These are phyloP conservation scores for Polyplosphaeria fusca DNA, from an alignment of 495 filamentous ascomycete species.

Conservation along the genomic window DNA sequence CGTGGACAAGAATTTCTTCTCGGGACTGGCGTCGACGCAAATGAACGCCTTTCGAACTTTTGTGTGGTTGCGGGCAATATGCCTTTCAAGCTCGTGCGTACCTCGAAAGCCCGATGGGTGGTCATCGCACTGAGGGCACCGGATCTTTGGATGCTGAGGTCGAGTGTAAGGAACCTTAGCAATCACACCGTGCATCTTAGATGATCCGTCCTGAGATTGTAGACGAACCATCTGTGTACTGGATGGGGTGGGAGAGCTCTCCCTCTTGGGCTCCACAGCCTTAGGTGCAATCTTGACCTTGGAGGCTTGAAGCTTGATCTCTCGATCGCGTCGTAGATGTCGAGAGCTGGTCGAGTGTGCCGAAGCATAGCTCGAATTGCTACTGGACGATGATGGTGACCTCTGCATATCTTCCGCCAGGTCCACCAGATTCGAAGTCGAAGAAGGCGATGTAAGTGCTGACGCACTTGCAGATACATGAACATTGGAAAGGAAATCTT, in stretches of 20 bases:
- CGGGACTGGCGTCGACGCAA: slow-evolving; percentile 62
- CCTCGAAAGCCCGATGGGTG: slow-evolving; percentile 87
- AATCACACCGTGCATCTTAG: slow-evolving; percentile 61
- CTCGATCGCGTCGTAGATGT: slow-evolving; percentile 30
- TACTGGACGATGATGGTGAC: slow-evolving; percentile 26
- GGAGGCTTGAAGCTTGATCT: slow-evolving; percentile 26
- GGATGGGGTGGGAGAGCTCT: slow-evolving; percentile 27
- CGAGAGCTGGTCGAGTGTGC: slow-evolving; percentile 25
- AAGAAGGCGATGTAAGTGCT: slow-evolving; percentile 21
- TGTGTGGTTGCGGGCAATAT: slow-evolving; percentile 77
- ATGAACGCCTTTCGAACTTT: slow-evolving; percentile 74
- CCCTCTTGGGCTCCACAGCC: slow-evolving; percentile 13
- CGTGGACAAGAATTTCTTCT: slow-evolving; percentile 64
- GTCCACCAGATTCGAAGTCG: slow-evolving; percentile 17
- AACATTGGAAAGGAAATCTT: slow-evolving; percentile 19
- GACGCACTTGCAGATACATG: slow-evolving; percentile 23
- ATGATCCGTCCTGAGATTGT: slow-evolving; percentile 56
- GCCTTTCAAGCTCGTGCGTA: slow-evolving; percentile 87
- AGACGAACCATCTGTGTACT: slow-evolving; percentile 54
- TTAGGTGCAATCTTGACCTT: slow-evolving; percentile 30
- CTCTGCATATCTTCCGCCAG: slow-evolving; percentile 35
- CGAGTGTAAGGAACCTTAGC: slow-evolving; percentile 69
- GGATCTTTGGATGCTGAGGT: slow-evolving; percentile 71
- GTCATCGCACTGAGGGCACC: slow-evolving; percentile 69
- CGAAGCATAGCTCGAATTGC: slow-evolving; percentile 29